These are phyloP conservation scores for Yarrowia sp. DNA, from an alignment of 805 yeast genomes.

Conservation along the genomic window DNA sequence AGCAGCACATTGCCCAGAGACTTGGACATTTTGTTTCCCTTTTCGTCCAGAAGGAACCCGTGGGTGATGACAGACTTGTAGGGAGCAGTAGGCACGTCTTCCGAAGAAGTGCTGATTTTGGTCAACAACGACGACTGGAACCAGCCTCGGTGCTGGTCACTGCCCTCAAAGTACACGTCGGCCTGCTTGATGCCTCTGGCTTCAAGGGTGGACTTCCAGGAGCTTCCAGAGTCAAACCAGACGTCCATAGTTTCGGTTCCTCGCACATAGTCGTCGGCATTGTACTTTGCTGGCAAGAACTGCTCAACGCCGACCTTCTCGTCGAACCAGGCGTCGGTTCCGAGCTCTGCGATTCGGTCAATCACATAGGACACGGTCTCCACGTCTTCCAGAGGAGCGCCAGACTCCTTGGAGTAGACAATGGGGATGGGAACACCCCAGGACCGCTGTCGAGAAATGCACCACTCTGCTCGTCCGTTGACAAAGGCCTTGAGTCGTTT, in stretches of 20 bases:
- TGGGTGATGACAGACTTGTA: constrained; percentile 82
- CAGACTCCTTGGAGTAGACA: constrained; percentile 65
- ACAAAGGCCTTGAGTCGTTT: constrained; percentile 77
- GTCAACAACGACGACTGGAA: constrained; percentile 92
- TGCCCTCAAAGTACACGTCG: constrained; percentile 91
- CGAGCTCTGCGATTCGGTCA: constrained; percentile 59
- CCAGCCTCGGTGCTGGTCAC: constrained; percentile 99
- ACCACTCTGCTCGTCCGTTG: constrained; percentile 88
- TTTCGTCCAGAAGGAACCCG: constrained; percentile 88
- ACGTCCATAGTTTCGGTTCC: constrained; percentile 97
- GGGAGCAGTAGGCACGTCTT: constrained; percentile 60
- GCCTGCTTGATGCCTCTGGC: constrained; percentile 56
- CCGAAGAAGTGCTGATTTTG: constrained; percentile 60
- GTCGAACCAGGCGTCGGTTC: constrained; percentile 84
- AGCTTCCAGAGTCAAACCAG: constrained; percentile 97
- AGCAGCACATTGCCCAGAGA: constrained; percentile 82
- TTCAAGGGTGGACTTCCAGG: constrained; percentile 66
- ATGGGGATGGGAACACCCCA: constrained; percentile 99
- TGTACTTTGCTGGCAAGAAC: constrained; percentile 73
- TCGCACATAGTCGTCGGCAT: constrained; percentile 59
- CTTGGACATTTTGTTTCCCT: constrained; percentile 91
- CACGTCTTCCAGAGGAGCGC: constrained; percentile 67
- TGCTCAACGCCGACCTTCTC: constrained; percentile 59
- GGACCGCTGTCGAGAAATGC: constrained; percentile 91
- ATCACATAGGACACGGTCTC: constrained; percentile 66